Conservation (phyloP, 768 basidiomycete genomes). For the Austroboletus festivus region DNA sequence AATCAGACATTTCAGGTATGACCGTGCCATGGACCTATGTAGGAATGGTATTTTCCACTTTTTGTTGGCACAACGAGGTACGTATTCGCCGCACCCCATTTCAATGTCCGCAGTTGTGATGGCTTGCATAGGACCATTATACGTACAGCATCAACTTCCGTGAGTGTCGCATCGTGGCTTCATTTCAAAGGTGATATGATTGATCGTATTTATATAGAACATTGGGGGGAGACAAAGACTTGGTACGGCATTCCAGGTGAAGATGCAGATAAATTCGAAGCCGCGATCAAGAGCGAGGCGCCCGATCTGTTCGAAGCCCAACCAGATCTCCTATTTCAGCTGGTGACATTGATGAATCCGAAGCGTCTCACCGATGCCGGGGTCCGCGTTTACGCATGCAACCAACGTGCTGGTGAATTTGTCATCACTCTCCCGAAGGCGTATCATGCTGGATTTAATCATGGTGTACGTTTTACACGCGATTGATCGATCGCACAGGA, state of each 20-base stretch:
- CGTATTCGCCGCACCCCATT: slow-evolving; percentile 22
- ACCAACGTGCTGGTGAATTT: slow-evolving; percentile 96
- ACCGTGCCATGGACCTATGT: slow-evolving; percentile 99
- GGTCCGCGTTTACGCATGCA: slow-evolving; percentile 90
- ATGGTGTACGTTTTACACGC: slow-evolving; percentile 68
- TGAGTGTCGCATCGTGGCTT: slow-evolving; percentile 39
- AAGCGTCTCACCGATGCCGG: slow-evolving; percentile 81
- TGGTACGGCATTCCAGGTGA: slow-evolving; percentile 99
- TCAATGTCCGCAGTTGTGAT: slow-evolving; percentile 21
- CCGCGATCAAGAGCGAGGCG: slow-evolving; percentile 90
- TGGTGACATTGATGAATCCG: slow-evolving; percentile 97
- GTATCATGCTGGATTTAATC: slow-evolving; percentile 98
- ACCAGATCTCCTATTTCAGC: slow-evolving; percentile 93
- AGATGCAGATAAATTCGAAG: slow-evolving; percentile 94
- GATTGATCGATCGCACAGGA: slow-evolving; percentile 19
- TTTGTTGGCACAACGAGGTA: slow-evolving; percentile 99
- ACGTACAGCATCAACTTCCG: slow-evolving; percentile 95
- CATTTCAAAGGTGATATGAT: slow-evolving; percentile 22
- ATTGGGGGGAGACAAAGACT: slow-evolving; percentile 99
- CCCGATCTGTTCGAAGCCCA: slow-evolving; percentile 98
- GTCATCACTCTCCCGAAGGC: slow-evolving; percentile 98
- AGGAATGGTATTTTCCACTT: slow-evolving; percentile 98
- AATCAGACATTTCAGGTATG: slow-evolving; percentile 99
- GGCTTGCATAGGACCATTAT: slow-evolving; percentile 77
- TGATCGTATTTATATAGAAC: slow-evolving; percentile 56